Evolutionary conservation across 1,284 basidiomycete species (phyloP).

Genomic region (Vanrija pseudolonga): DNA sequence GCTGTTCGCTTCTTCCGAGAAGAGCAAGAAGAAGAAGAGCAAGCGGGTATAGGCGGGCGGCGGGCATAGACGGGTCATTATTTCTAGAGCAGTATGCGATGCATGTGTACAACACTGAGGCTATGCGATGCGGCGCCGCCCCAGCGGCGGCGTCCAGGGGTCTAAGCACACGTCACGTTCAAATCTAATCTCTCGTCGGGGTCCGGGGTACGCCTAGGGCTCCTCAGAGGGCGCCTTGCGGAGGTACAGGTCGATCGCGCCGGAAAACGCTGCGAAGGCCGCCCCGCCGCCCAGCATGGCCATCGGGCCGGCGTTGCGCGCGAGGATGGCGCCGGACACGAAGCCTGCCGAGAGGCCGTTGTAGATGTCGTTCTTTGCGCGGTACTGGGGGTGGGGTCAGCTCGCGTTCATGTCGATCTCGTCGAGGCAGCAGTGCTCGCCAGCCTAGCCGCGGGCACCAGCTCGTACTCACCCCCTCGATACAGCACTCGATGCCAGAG

Average conservation of each 20-base stretch:
- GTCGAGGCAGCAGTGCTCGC: too few species aligned
- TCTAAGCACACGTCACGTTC: too few species aligned
- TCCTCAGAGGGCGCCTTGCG: conserved; percentile 79
- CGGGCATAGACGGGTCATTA: too few species aligned
- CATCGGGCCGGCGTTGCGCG: conserved; percentile 76
- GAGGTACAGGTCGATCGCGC: conserved; percentile 79
- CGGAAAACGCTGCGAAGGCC: conserved; percentile 87
- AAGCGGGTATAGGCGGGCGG: background rate
- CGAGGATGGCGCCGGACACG: conserved; percentile 68
- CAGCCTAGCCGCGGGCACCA: too few species aligned
- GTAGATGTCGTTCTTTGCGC: conserved; percentile 89
- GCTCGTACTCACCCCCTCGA: conserved; percentile 80
- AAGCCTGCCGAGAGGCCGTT: conserved; percentile 60
- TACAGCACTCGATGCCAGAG: conserved; percentile 89
- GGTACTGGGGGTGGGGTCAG: conserved; percentile 66
- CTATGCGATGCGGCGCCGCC: too few species aligned
- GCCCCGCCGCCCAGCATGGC: conserved; percentile 76
- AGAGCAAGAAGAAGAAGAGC: conserved; percentile 24
- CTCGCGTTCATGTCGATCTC: too few species aligned
- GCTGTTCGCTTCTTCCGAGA: conserved; percentile 27
- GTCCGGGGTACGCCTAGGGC: conserved; percentile 51
- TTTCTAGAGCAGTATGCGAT: conserved; percentile 15
- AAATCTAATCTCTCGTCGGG: too few species aligned
- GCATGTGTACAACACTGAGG: conserved; percentile 11
- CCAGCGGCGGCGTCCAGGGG: too few species aligned